Percentiles rank a stretch among this genome's conserved stretches.
These are phyloP conservation scores for Trichophyton schoenleinii DNA, from an alignment of 2,329 filamentous ascomycete genomes.

Conservation along the genomic window DNA sequence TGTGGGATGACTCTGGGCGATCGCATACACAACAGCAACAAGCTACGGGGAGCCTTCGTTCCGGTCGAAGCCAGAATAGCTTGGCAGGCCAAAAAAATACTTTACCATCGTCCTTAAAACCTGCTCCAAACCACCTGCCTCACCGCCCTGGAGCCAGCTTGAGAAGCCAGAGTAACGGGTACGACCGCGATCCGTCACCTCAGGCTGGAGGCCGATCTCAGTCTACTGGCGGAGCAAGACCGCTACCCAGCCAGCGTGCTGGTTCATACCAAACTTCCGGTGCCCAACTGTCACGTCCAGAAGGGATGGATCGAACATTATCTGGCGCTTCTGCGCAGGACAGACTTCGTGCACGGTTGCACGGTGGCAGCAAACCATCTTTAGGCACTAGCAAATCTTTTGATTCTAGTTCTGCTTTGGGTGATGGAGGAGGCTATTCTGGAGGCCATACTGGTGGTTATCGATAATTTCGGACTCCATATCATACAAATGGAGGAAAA, in stretches of 20 bases:
- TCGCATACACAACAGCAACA: conserved; percentile 16
- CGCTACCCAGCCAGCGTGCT: conserved; percentile 58
- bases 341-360: conserved; percentile 65
- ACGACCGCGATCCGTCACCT: conserved; percentile 1
- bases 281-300: conserved; percentile 26
- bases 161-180: not conserved
- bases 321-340: conserved; percentile 58
- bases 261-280: conserved; percentile 56
- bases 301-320: conserved; percentile 31
- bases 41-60: conserved; percentile 30
- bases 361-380: conserved; percentile 45
- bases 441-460: conserved; percentile 4
- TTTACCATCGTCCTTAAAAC: conserved; percentile 8
- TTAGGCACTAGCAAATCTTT: conserved; percentile 10
- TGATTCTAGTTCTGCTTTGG: conserved; percentile 19
- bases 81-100: not conserved
- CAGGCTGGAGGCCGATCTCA: not conserved
- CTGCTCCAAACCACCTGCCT: conserved; percentile 11
- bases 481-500: not conserved
- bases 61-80: conserved; percentile 18
- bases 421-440: conserved; percentile 5
- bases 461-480: not conserved
- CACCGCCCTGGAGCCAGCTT: conserved; percentile 7
- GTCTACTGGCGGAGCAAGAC: conserved; percentile 36
- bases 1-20: conserved; percentile 41